Evolutionary conservation across 2,329 filamentous ascomycete species (phyloP), one percentile per base, ranked within the genome.

Genomic region (Trichoderma polysporum): DNA sequence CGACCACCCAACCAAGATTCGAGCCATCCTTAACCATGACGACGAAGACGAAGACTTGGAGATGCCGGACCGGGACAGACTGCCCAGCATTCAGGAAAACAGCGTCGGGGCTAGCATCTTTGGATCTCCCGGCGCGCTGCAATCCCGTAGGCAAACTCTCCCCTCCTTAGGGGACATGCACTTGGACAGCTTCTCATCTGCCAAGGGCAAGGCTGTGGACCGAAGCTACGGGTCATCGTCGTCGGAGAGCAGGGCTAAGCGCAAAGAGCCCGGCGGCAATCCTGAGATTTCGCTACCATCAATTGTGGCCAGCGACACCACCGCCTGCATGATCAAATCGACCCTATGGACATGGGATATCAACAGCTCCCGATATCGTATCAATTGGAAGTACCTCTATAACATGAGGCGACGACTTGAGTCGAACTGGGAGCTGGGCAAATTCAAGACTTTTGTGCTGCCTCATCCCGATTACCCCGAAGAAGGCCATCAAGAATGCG

Each of bases 321-420:
- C 73, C 1, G 74, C 74, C 9, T 72, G 71, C 22, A 69, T 83
- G 41, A 74, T 80, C 3, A 82, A 78, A 27, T 83, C 84, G 1
- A 79, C 79, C 8, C 79, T 84, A 41, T 88, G 81, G 81, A 78
- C 75, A 68, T 88, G 82, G 81, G 86, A 84, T 70, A 74, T 74
- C 19, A 77, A 72, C 69, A 82, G 74, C 74, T 83, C 75, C 74
- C 77, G 78, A 53, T 84, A 89, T 67, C 90, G 88, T 72, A 81
- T 98, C 56, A 97, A 96, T 77, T 99, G 94, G 94, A 91, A 93
- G 62, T 92, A 95, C 75, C 83, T 99, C 1, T 99, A 97, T 80
- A 92, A 92, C 70, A 92, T 97, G 82, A 90, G 95, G 68, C 86
- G 90, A 66, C 86, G 89, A 25, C 81, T 99, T 15, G 95, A 99